Evolutionary conservation across 768 basidiomycete genomes (phyloP), one percentile per base, ranked within the genome.

Genomic region (Fomitopsis serialis): DNA sequence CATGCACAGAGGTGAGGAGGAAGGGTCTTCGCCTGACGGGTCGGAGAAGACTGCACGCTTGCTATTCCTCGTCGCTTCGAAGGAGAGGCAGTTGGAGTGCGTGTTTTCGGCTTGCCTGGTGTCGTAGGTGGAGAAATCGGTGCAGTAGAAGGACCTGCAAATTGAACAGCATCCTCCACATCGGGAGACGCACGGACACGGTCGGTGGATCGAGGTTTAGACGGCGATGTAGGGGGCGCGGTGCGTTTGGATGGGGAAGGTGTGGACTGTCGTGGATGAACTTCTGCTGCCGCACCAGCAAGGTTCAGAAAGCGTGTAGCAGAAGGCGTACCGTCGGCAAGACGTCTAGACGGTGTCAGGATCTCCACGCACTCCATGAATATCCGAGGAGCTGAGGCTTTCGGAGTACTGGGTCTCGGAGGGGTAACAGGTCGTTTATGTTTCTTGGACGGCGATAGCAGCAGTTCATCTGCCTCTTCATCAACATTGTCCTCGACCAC

Each of bases 1-100:
- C 71, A 82, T 22, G 72, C 56, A 40, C 70, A 61, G 1, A 83
- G 63, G 61, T 78, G 74, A 2, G 60, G 42, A 8, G 78, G 75
- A n/a, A 80, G 64, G 19, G 48, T 57, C 2, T 23, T 42, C 0
- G 59, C 56, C 3, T 58, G 32, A 25, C 40, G 50, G 35, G 25
- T 40, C 3, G 34, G 52, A 3, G 56, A 54, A 6, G 45, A 25
- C 15, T 55, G 48, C 9, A 32, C 11, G 21, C 21, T 21, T 8
- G 50, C 23, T 11, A 13, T 21, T 27, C 17, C 23, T 29, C 22
- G 6, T 23, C 50, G 50, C 29, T 44, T 52, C 23, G 50, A 52
- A 19, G 50, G 50, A 25, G 42, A 43, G 15, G 22, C 23, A 42
- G 45, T 21, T 13, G 56, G 40, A 24, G 43, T 43, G 1, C 21